Evolutionary conservation across 495 filamentous ascomycete genomes (phyloP).

Genomic region (Talaromyces ruber): DNA sequence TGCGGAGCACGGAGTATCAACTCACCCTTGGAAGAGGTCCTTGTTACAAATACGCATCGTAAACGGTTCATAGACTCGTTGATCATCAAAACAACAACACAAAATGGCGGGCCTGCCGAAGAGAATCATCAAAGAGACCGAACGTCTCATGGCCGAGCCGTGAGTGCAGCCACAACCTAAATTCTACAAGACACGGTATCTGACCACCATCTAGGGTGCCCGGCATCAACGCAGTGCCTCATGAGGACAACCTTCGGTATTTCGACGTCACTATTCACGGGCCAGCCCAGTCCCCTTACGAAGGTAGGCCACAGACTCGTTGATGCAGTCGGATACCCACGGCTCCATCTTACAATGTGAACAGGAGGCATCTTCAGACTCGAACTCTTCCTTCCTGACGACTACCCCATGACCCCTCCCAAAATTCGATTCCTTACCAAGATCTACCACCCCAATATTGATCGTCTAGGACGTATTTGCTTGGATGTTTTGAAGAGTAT

Average conservation of each 20-base stretch:
- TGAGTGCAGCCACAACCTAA: constrained; percentile 37
- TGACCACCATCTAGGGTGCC: constrained; percentile 56
- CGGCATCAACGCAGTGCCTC: constrained; percentile 94
- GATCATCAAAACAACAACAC: not conserved
- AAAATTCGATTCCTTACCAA: constrained; percentile 98
- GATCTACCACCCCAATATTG: constrained; percentile 99
- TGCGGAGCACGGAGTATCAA: not conserved
- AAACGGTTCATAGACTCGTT: not conserved
- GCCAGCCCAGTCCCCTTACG: constrained; percentile 88
- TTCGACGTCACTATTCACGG: constrained; percentile 97
- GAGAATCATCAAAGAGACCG: constrained; percentile 96
- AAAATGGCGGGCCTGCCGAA: constrained; percentile 68
- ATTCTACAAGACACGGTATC: constrained; percentile 2
- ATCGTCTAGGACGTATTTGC: constrained; percentile 94
- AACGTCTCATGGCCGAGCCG: constrained; percentile 95
- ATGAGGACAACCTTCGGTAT: constrained; percentile 96
- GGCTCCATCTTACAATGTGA: constrained; percentile 12
- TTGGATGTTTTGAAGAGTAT: constrained; percentile 95
- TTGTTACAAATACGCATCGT: not conserved
- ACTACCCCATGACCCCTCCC: constrained; percentile 98
- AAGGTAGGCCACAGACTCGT: constrained; percentile 46
- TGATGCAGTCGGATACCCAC: not conserved
- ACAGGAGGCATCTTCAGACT: constrained; percentile 92
- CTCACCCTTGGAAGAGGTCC: not conserved
- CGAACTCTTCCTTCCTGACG: constrained; percentile 97